Percentiles rank a stretch among this genome's conserved stretches.
These are phyloP conservation scores for Isoetes taiwanensis DNA, from an alignment of 75 land plant species.

Conservation along the genomic window DNA sequence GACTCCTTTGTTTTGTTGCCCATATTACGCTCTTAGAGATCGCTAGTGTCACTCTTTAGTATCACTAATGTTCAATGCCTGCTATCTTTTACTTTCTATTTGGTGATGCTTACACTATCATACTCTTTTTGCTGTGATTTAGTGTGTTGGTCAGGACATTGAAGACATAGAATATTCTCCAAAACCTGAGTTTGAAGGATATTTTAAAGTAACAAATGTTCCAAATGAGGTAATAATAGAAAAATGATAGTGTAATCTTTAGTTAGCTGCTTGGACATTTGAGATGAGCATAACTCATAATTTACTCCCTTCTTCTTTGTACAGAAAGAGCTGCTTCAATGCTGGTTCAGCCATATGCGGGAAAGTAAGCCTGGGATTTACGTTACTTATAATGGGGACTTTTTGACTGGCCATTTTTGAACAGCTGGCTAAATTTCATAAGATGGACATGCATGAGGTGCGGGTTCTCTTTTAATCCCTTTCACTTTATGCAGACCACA, in stretches of 20 bases:
- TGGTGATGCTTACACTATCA: too few relatives aligned
- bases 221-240: conserved; percentile 56
- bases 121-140: background rate
- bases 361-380: conserved; percentile 90
- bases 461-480: conserved; percentile 22
- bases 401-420: conserved; percentile 99
- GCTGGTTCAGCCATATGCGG: conserved; percentile 90
- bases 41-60: too few relatives aligned
- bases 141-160: conserved; percentile 96
- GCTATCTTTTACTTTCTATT: too few relatives aligned
- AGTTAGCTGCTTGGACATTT: background rate
- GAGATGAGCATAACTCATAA: background rate
- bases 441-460: conserved; percentile 78
- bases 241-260: background rate
- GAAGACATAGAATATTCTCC: conserved; percentile 95
- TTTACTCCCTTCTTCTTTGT: background rate
- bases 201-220: conserved; percentile 82
- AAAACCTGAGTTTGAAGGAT: conserved; percentile 92
- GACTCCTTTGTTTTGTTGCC: background rate
- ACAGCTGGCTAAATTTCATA: conserved; percentile 65
- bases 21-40: background rate
- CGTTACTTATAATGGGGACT: conserved; percentile 98
- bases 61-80: too few relatives aligned
- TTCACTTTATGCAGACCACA: background rate
- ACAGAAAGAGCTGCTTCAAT: conserved; percentile 62